These are phyloP conservation scores for Hymenoscyphus occultus DNA, from an alignment of 2,329 filamentous ascomycete species.

Conservation along the genomic window DNA sequence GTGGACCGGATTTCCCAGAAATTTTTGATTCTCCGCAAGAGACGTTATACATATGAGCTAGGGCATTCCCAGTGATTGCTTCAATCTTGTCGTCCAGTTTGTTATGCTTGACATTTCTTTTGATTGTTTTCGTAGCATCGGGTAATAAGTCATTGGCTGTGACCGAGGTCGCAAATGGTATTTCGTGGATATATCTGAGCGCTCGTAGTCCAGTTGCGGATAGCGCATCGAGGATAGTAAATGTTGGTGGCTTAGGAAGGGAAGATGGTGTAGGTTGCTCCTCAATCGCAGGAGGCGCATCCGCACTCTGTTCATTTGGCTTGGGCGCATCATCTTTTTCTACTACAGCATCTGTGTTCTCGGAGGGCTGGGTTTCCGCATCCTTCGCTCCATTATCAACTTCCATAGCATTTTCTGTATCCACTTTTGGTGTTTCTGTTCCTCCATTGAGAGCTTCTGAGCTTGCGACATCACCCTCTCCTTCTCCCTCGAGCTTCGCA, in stretches of 20 bases:
- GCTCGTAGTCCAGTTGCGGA: slow-evolving; percentile 92
- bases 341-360: neutral
- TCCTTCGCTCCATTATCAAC: neutral
- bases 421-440: neutral
- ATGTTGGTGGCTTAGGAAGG: slow-evolving; percentile 40
- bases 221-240: slow-evolving; percentile 90
- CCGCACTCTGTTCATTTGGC: neutral
- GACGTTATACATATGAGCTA: slow-evolving; percentile 86
- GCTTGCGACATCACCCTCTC: slow-evolving; percentile 8
- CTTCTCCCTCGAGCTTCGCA: slow-evolving; percentile 29
- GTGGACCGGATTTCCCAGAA: slow-evolving; percentile 35
- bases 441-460: neutral
- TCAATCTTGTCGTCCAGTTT: slow-evolving; percentile 66
- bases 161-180: slow-evolving; percentile 77
- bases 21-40: slow-evolving; percentile 42
- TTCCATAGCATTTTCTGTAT: slow-evolving; percentile 8
- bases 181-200: slow-evolving; percentile 84
- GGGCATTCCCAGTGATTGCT: slow-evolving; percentile 76
- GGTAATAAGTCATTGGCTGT: slow-evolving; percentile 87
- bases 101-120: slow-evolving; percentile 82
- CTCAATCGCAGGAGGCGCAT: neutral
- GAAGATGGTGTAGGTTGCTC: neutral
- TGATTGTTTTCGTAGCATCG: slow-evolving; percentile 75
- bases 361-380: neutral
- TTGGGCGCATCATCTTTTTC: neutral